Base-by-base conservation (phyloP, 2,329 filamentous ascomycete genomes). In the Coniella lustricola region DNA sequence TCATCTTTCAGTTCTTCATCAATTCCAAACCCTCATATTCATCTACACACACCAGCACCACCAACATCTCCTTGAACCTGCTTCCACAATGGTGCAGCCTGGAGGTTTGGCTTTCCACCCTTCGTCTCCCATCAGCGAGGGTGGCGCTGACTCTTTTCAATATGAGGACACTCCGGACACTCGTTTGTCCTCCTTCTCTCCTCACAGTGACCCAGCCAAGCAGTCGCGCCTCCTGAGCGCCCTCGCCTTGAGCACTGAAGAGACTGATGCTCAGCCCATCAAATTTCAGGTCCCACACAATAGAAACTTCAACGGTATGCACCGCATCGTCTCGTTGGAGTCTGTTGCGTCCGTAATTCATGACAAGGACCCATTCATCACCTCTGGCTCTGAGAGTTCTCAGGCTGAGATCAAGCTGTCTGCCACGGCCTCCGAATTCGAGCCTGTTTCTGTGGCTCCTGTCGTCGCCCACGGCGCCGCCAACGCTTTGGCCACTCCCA, bases 361-460 rank as follows among this genome's bases (percentile, higher is more conserved):
- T 2, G 72, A 74, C 44, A 73, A 69, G 48, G 77, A 83, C 50
- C 79, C 80, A 0, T 83, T 82, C 51, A 59, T 77, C 31, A 74
- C 71, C 2, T 62, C 62, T 36, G 56, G 61, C 16, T 57, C 57
- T 14, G 51, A 60, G 14, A 58, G 54, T 38, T 54, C 60, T 57
- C 64, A 69, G 56, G 25, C 57, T 42, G 51, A 64, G 41, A 71
- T 68, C 50, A 75, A 78, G 54, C 66, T 87, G 18, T 86, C 82
- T 3, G 79, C 84, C 1, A 83, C 76, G 7, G 82, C 82, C 1
- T 77, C 76, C 1, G 60, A 72, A 1, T 87, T 87, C 56, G 76
- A 73, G 14, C 83, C 83, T 5, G 64, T 72, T 44, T 62, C 62
- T 29, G 53, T 55, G 17, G 44, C 48, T 3, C 57, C 59, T 1